Evolutionary conservation across 352 stramenopile species (phyloP), one percentile per base, ranked within the genome.

Genomic region (Pythium dissotocum): DNA sequence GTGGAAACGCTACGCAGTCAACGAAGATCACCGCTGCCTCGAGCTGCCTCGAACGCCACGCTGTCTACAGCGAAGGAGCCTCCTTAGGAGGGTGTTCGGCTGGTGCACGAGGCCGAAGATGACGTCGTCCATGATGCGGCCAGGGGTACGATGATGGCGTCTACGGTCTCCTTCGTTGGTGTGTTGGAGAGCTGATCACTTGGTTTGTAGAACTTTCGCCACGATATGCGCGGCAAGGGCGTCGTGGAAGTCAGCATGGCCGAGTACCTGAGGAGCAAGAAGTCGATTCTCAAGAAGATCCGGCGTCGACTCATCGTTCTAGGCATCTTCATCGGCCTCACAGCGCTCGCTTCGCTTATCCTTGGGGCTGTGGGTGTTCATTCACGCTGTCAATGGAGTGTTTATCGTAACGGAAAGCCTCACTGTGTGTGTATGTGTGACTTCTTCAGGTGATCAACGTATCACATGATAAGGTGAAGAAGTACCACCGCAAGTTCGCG

Each of bases 221-320:
- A 92, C 44, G 77, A 86, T 52, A 79, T 77, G 66, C 79, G 79
- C 24, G 77, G 81, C 8, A 75, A 75, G 9, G 73, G 80, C n/a
- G 79, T 91, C 30, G 86, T 94, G 26, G 82, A 94, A 49, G 77
- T 94, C 52, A 78, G 75, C 44, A 84, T 81, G 62, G 78, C 87
- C 40, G 86, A 94, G 67, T 92, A 92, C 51, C 70, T 88, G 65
- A 76, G 80, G 59, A 90, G 77, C 69, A 94, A 94, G 66, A 77
- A 74, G 13, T 82, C 76, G 9, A 89, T 91, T 24, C 76, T 94
- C 28, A 84, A 85, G 59, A 92, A 85, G 57, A 91, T 94, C 59
- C 83, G 82, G 21, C 80, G 83, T 36, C 83, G 86, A 18, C 62
- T 90, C 28, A 52, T 90, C 40, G 77, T 86, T 38, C 68, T 91